Base-by-base conservation (phyloP, 2,329 filamentous ascomycete genomes). In the Aspergillus floridensis region DNA sequence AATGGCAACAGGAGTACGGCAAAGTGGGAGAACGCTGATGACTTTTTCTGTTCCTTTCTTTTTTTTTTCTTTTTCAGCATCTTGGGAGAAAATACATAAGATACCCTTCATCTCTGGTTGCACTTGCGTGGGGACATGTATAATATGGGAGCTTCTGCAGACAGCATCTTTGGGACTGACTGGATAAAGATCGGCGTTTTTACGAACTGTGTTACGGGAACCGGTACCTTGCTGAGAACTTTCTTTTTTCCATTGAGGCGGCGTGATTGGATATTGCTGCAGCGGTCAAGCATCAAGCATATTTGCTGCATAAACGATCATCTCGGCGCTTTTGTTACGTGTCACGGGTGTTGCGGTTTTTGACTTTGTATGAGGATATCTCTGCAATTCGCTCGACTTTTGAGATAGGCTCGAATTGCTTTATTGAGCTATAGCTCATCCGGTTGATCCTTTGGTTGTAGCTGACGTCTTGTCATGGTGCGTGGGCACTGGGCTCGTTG, bases 1-100 rank as follows among this genome's bases (percentile, higher is more conserved):
- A 90, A 69, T 96, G 91, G 91, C 91, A 96, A 77, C 88, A 89
- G 64, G 85, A 90, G 69, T 92, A 79, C 72, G 81, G 82, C 48
- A 81, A 82, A 65, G 80, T 78, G 62, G 80, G 80, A 19, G 81
- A 83, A 63, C 79, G 79, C 67, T 79, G 70, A 74, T 53, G 31
- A 6, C 14, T 19, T 44, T 19, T 10, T 3, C 16, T 12, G 46
- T 35, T 19, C 38, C 22, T 57, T 56, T 46, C 51, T 32, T 6
- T 58, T 14, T 8, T 14, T 7, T 19, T 44, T 19, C 5, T 19
- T 21, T 6, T 22, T 21, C 47, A 21, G 14, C 22, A 26, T 61
- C 49, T 50, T 44, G 38, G 38, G 38, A 44, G 16, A 19, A 22
- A 49, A 49, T 49, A 24, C 26, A 26, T 29, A 32, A n/a, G 49